phyloP scores from a whole-genome alignment of 2,329 filamentous ascomycete genomes.

The Venturia aucupariae region DNA sequence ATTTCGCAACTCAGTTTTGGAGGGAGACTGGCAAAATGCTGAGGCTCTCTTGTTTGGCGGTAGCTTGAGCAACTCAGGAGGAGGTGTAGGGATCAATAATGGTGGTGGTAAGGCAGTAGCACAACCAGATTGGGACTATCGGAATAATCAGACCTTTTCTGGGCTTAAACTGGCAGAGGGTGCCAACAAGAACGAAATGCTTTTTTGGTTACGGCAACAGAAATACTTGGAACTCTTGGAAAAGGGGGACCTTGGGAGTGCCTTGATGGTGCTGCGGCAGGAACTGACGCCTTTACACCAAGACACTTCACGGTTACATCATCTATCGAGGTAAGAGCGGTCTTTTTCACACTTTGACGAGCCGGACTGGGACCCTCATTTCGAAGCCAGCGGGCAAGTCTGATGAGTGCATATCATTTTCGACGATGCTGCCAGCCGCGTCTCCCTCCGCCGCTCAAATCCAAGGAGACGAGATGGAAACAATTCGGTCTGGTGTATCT shows the following conservation, averaged over 20 bases:
- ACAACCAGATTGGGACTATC: background rate
- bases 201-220: constrained; percentile 82
- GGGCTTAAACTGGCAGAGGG: constrained; percentile 67
- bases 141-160: background rate
- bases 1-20: constrained; percentile 71
- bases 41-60: constrained; percentile 65
- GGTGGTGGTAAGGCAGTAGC: constrained; percentile 19
- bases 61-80: constrained; percentile 34
- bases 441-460: background rate
- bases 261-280: constrained; percentile 72
- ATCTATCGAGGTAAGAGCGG: constrained; percentile 57
- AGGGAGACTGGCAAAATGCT: constrained; percentile 76
- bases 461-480: background rate
- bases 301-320: constrained; percentile 67
- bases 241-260: constrained; percentile 59
- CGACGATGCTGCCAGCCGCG: background rate
- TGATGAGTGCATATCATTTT: background rate
- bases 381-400: background rate
- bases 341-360: background rate
- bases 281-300: constrained; percentile 82
- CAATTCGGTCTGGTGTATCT: background rate
- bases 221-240: constrained; percentile 92
- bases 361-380: background rate
- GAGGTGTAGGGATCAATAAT: constrained; percentile 27
- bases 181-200: constrained; percentile 69